A percentile compares a stretch with the other conserved stretches of the same genome.
phyloP scores from a whole-genome alignment of 169 alveolate species.

The Plasmodium billcollinsi region DNA sequence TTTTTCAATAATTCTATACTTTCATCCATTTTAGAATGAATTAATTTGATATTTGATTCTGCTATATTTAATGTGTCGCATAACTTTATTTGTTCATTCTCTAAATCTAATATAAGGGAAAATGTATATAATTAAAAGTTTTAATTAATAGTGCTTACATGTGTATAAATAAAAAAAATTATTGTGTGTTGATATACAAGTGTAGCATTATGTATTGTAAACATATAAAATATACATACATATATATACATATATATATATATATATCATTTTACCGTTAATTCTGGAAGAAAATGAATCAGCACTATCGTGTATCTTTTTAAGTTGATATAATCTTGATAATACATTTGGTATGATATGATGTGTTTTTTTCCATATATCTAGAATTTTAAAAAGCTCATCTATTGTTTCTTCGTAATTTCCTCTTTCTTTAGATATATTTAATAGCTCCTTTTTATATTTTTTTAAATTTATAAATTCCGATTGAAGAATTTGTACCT shows the following conservation, averaged over 20 bases:
- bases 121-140: neutral
- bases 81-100: constrained; percentile 56
- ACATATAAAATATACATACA: neutral
- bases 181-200: neutral
- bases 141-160: no score
- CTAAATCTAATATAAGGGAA: constrained; percentile 32
- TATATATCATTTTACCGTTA: constrained; percentile 25
- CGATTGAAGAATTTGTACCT: constrained; percentile 77
- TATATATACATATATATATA: neutral
- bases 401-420: constrained; percentile 75
- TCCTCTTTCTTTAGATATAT: constrained; percentile 65
- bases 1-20: constrained; percentile 53
- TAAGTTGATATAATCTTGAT: constrained; percentile 56
- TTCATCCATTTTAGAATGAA: constrained; percentile 47
- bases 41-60: constrained; percentile 29
- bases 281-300: constrained; percentile 70
- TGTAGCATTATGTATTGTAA: neutral
- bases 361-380: constrained; percentile 75
- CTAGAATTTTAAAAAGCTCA: constrained; percentile 70
- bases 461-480: constrained; percentile 70
- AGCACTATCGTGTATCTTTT: constrained; percentile 61
- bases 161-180: neutral
- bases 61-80: constrained; percentile 43
- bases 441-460: constrained; percentile 62
- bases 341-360: constrained; percentile 67